Conservation (phyloP, 768 basidiomycete genomes). For the Rubroboletus pulcherrimus region DNA sequence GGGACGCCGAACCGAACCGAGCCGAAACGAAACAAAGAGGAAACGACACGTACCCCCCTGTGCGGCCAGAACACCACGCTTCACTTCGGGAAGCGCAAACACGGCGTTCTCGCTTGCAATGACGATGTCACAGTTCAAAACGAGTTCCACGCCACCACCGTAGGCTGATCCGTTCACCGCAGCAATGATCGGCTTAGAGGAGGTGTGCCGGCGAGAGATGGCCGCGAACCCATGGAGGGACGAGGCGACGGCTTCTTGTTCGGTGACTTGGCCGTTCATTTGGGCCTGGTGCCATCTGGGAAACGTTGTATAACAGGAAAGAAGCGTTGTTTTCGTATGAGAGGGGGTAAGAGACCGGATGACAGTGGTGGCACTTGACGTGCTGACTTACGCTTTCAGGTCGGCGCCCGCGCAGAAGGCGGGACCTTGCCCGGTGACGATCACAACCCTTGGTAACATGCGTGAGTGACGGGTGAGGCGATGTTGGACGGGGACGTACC, state of each 20-base stretch:
- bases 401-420: constrained; percentile 81
- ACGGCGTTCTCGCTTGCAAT: constrained; percentile 62
- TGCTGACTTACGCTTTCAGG: constrained; percentile 56
- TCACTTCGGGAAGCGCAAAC: constrained; percentile 76
- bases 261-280: constrained; percentile 38
- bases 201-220: constrained; percentile 59
- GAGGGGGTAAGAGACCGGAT: neutral
- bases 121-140: constrained; percentile 77
- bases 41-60: constrained; percentile 55
- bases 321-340: neutral
- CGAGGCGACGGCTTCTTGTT: constrained; percentile 39
- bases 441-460: constrained; percentile 52
- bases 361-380: constrained; percentile 1
- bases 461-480: neutral
- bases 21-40: neutral
- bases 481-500: constrained; percentile 40
- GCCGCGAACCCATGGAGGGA: constrained; percentile 65
- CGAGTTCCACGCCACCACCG: constrained; percentile 63
- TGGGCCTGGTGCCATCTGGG: constrained; percentile 60
- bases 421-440: constrained; percentile 71
- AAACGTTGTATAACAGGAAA: neutral
- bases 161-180: constrained; percentile 75
- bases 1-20: neutral
- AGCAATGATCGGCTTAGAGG: constrained; percentile 73
- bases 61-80: constrained; percentile 67